Conservation (phyloP, 2,329 filamentous ascomycete species). For the Escovopsis sp. region DNA sequence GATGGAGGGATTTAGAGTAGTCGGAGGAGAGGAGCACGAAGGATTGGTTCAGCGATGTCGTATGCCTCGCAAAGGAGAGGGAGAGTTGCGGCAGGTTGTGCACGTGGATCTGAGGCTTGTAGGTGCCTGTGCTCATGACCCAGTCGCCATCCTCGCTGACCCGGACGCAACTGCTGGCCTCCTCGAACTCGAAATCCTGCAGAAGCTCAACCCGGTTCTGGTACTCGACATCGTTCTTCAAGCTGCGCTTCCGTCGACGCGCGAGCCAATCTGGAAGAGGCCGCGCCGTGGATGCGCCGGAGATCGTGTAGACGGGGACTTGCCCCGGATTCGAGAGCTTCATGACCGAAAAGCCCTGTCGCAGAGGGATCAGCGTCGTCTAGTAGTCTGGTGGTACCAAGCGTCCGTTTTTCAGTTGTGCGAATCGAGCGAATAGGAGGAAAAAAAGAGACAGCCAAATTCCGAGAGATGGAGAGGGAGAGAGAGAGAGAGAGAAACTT, state of each 20-base stretch:
- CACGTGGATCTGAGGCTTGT: constrained; percentile 62
- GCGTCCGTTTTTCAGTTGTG: not conserved
- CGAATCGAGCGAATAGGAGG: not conserved
- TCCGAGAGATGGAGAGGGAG: not conserved
- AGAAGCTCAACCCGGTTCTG: constrained; percentile 86
- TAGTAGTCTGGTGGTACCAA: not conserved
- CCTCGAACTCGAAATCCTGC: constrained; percentile 96
- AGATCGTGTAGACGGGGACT: constrained; percentile 88
- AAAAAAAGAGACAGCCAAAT: not conserved
- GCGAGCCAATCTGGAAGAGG: constrained; percentile 93
- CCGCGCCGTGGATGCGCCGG: constrained; percentile 74
- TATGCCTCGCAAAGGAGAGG: constrained; percentile 87
- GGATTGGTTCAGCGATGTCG: constrained; percentile 77
- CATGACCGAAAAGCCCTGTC: constrained; percentile 32
- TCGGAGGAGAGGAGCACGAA: constrained; percentile 81
- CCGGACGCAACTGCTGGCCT: constrained; percentile 79
- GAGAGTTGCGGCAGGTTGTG: constrained; percentile 88
- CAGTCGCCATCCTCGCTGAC: constrained; percentile 93
- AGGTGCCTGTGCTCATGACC: constrained; percentile 85
- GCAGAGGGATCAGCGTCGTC: no score
- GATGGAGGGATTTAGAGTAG: constrained; percentile 85
- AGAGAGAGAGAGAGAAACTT: constrained; percentile 1
- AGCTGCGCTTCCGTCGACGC: constrained; percentile 70
- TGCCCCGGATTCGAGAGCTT: constrained; percentile 70
- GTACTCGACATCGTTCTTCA: constrained; percentile 88